Evolutionary conservation across 2,329 filamentous ascomycete species (phyloP).

Genomic region (Neoascochyta sp.): DNA sequence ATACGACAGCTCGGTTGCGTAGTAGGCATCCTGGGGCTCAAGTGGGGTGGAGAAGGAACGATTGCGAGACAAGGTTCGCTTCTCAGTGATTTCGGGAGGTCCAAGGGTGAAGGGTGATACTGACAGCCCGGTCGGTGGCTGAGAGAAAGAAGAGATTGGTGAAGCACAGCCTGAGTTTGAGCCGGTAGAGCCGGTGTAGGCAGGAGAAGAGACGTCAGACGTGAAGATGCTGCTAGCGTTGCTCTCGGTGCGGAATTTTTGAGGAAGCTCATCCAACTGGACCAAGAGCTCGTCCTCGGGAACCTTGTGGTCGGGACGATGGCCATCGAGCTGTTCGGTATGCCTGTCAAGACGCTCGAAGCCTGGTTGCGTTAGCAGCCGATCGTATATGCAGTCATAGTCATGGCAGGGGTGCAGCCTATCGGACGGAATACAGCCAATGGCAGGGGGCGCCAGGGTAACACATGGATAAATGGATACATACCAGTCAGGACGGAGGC

Average conservation of each 20-base stretch:
- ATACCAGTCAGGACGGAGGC: constrained; percentile 45
- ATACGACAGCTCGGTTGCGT: constrained; percentile 36
- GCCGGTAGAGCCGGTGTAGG: constrained; percentile 19
- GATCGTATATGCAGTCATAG: constrained; percentile 4
- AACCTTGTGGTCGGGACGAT: constrained; percentile 13
- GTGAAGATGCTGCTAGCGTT: constrained; percentile 29
- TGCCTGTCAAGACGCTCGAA: constrained; percentile 33
- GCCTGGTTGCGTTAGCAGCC: constrained; percentile 21
- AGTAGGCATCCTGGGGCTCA: constrained; percentile 34
- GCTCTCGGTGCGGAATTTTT: constrained; percentile 26
- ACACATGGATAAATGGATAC: constrained; percentile 15
- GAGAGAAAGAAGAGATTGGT: constrained; percentile 17
- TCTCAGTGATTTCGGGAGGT: constrained; percentile 13
- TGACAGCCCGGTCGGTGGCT: constrained; percentile 20
- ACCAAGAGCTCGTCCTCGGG: constrained; percentile 21
- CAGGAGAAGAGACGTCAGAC: constrained; percentile 24
- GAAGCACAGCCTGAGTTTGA: constrained; percentile 26
- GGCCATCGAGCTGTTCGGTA: constrained; percentile 11
- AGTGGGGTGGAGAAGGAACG: constrained; percentile 34
- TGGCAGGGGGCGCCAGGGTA: constrained; percentile 5
- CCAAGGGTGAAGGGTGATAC: constrained; percentile 32
- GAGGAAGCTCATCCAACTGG: constrained; percentile 23
- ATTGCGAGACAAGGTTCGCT: constrained; percentile 19
- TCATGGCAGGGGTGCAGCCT: constrained; percentile 5
- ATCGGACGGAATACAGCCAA: constrained; percentile 8